Conservation (phyloP, 2,329 filamentous ascomycete species). For the Aspergillus viridinutans region DNA sequence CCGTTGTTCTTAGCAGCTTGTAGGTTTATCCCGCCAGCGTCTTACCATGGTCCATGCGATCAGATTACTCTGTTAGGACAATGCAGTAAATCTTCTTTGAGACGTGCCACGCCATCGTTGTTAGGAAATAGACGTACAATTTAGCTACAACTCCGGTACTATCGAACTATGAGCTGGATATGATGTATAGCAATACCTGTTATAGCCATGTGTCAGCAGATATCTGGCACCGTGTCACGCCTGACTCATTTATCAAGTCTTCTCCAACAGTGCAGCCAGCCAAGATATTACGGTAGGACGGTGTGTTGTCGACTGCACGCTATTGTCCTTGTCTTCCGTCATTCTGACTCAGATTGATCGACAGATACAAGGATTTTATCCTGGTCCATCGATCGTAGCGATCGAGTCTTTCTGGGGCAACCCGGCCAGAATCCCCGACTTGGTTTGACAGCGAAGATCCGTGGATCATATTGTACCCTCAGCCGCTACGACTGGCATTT, state of each 20-base stretch:
- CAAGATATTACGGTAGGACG: neutral
- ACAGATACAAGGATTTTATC: neutral
- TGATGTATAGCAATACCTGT: neutral
- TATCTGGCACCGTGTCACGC: neutral
- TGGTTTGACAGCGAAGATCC: neutral
- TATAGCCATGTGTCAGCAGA: neutral
- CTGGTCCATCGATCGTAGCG: neutral
- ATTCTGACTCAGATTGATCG: neutral
- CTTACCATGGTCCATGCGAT: neutral
- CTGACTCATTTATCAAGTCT: neutral
- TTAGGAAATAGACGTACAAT: no score
- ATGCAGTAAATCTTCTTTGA: no score
- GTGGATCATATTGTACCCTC: neutral
- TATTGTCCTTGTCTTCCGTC: neutral
- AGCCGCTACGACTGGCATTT: no score
- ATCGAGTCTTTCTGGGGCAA: neutral
- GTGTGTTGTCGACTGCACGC: neutral
- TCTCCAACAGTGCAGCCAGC: no score
- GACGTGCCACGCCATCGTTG: no score
- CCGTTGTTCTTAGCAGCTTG: neutral
- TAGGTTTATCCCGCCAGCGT: neutral
- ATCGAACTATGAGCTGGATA: neutral
- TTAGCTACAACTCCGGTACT: neutral
- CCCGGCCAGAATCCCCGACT: neutral
- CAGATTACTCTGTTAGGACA: neutral